A percentile compares a stretch with the other conserved stretches of the same genome.
Conservation (phyloP, 129 eudicot genomes). For the Flaveria ramosissima region DNA sequence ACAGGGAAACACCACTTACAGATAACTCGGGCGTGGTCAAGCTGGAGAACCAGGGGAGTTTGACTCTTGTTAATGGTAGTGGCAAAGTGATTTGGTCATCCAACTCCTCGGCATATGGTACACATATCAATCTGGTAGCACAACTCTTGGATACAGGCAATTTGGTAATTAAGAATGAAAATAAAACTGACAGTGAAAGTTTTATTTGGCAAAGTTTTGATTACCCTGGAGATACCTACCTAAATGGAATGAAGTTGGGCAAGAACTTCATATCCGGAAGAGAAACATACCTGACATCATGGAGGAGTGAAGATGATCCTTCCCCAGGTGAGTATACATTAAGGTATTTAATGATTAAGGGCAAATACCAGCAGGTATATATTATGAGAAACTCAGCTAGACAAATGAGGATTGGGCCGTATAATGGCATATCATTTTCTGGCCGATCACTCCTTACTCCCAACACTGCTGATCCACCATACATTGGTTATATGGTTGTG, state of each 20-base stretch:
- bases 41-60: conserved; percentile 26
- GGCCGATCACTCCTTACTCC: background rate
- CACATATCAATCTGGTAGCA: too few relatives aligned
- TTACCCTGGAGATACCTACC: conserved; percentile 26
- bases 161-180: conserved; percentile 23
- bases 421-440: conserved; percentile 26
- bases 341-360: conserved; percentile 1
- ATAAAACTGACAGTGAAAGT: background rate
- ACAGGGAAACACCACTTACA: conserved; percentile 17
- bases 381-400: conserved; percentile 16
- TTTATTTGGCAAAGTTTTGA: conserved; percentile 25
- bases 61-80: conserved; percentile 19
- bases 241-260: conserved; percentile 22
- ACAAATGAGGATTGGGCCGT: conserved; percentile 15
- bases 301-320: conserved; percentile 32
- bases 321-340: conserved; percentile 30
- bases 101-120: too few relatives aligned
- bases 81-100: too few relatives aligned
- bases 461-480: background rate
- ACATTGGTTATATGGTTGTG: background rate
- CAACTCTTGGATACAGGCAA: conserved; percentile 36
- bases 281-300: conserved; percentile 22
- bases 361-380: conserved; percentile 14
- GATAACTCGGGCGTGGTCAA: conserved; percentile 21
- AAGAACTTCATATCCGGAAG: conserved; percentile 26